Conservation (phyloP, 139 green algal species). For the Tetraselmis striata region DNA sequence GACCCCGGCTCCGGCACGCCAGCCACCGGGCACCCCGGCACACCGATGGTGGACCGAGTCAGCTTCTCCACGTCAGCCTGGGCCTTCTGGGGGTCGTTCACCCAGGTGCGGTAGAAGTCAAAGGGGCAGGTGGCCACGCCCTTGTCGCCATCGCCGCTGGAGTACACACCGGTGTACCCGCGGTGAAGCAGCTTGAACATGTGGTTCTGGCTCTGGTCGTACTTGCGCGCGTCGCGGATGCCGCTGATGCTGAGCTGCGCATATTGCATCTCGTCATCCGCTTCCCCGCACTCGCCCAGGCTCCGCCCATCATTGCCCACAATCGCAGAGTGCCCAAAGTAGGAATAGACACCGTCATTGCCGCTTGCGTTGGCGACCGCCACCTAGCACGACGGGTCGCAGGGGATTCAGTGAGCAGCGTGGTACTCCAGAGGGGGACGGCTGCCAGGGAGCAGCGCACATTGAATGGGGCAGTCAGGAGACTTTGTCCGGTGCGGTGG, state of each 20-base stretch:
- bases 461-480: too few species aligned
- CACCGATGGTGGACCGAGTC: constrained; percentile 15
- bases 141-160: constrained; percentile 25
- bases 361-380: constrained; percentile 61
- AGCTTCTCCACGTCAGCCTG: constrained; percentile 21
- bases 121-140: constrained; percentile 52
- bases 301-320: constrained; percentile 52
- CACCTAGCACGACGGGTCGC: constrained; percentile 40
- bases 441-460: too few species aligned
- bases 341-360: constrained; percentile 54
- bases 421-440: too few species aligned
- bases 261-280: constrained; percentile 45
- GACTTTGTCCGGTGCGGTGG: too few species aligned
- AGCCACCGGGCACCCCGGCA: background rate
- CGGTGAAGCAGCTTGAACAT: constrained; percentile 66
- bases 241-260: constrained; percentile 44
- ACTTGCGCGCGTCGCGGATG: constrained; percentile 35
- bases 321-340: constrained; percentile 62
- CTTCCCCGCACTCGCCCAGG: constrained; percentile 45
- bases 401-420: too few species aligned
- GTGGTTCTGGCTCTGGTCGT: constrained; percentile 38
- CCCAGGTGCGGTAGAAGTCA: constrained; percentile 55
- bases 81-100: constrained; percentile 31
- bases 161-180: constrained; percentile 60
- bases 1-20: background rate